These are phyloP conservation scores for Cryptomeria japonica DNA, from an alignment of 75 land plant species.

Conservation along the genomic window DNA sequence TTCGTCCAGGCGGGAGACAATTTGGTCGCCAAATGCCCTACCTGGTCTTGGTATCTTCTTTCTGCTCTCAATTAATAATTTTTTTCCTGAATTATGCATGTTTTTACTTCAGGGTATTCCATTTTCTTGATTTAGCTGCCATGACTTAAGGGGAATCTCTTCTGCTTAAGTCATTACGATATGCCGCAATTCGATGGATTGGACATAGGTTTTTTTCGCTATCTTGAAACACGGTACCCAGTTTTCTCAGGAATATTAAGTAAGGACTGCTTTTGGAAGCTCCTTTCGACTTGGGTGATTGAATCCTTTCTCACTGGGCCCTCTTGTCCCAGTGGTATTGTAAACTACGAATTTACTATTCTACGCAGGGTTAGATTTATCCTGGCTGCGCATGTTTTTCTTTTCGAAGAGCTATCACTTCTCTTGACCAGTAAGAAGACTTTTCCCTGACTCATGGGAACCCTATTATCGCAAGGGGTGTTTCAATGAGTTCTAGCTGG, in stretches of 20 bases:
- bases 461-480: not conserved
- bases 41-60: conserved; percentile 90
- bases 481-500: not conserved
- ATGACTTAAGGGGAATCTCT: too few relatives aligned
- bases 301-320: not conserved
- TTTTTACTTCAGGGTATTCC: not conserved
- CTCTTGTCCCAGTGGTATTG: not conserved
- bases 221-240: too few relatives aligned
- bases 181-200: too few relatives aligned
- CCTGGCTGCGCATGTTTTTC: not conserved
- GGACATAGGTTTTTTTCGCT: too few relatives aligned
- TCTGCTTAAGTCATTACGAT: too few relatives aligned
- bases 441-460: not conserved
- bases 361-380: not conserved
- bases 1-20: conserved; percentile 97
- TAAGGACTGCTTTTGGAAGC: too few relatives aligned
- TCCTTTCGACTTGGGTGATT: too few relatives aligned
- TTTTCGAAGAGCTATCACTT: not conserved
- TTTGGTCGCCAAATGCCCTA: conserved; percentile 96
- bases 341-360: not conserved
- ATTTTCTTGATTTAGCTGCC: too few relatives aligned
- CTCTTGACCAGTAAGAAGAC: not conserved
- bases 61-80: not conserved
- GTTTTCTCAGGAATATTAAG: too few relatives aligned
- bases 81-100: not conserved